Evolutionary conservation across 257 asterid species (phyloP).

Genomic region (Primulina eburnea): DNA sequence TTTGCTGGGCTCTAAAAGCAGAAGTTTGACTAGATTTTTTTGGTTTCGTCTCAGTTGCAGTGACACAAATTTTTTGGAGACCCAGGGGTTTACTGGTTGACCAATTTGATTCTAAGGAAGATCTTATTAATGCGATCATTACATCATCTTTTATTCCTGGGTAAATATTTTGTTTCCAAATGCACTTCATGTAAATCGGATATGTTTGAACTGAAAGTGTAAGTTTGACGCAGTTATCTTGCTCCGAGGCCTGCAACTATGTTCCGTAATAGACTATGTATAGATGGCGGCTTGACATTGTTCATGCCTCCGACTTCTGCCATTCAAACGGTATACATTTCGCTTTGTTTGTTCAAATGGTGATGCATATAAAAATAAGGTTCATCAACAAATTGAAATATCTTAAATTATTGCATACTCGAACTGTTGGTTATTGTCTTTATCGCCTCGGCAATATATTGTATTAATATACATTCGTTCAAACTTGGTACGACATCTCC

Average conservation of each 20-base stretch:
- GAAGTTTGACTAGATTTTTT: constrained; percentile 23
- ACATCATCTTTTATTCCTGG: constrained; percentile 97
- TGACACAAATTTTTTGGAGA: constrained; percentile 92
- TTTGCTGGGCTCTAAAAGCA: not conserved
- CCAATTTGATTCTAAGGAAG: constrained; percentile 91
- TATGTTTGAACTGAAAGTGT: constrained; percentile 23
- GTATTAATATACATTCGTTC: not conserved
- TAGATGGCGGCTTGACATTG: constrained; percentile 90
- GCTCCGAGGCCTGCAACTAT: constrained; percentile 93
- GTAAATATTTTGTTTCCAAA: constrained; percentile 34
- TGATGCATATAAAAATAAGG: not conserved
- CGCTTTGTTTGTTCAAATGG: constrained; percentile 5
- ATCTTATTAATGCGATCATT: constrained; percentile 82
- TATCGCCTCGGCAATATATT: not conserved
- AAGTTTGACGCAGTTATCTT: constrained; percentile 61
- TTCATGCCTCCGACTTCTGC: constrained; percentile 99
- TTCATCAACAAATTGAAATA: not conserved
- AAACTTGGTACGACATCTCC: constrained; percentile 1
- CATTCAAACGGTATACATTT: constrained; percentile 55
- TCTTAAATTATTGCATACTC: not conserved
- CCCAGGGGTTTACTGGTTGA: constrained; percentile 91
- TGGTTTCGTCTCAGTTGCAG: constrained; percentile 67
- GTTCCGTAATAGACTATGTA: constrained; percentile 77
- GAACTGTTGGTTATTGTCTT: constrained; percentile 3
- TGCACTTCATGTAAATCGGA: constrained; percentile 16